Percentiles rank a stretch among this genome's conserved stretches.
These are phyloP conservation scores for Phytophthora pseudosyringae DNA, from an alignment of 352 stramenopile species.

Conservation along the genomic window DNA sequence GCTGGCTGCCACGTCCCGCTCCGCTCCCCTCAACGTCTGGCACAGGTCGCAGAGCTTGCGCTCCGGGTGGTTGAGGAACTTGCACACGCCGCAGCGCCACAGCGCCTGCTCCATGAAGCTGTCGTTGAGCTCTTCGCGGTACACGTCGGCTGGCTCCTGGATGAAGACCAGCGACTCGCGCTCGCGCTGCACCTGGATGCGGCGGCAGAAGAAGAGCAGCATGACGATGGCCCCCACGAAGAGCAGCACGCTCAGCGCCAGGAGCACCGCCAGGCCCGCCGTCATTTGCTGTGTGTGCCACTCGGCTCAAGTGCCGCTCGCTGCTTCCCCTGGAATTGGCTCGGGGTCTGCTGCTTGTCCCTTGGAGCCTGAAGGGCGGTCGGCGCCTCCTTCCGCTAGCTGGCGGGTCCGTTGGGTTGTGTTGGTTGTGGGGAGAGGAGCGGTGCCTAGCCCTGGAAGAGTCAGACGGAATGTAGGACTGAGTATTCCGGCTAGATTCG, in stretches of 20 bases:
- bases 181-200: constrained; percentile 43
- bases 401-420: constrained; percentile 25
- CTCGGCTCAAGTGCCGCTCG: background rate
- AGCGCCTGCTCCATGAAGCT: constrained; percentile 81
- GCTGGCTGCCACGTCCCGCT: constrained; percentile 50
- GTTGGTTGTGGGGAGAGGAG: constrained; percentile 19
- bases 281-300: constrained; percentile 26
- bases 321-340: background rate
- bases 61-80: constrained; percentile 90
- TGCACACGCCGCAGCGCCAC: constrained; percentile 89
- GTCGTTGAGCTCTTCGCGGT: constrained; percentile 85
- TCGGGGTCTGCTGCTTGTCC: background rate
- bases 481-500: constrained; percentile 21
- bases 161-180: constrained; percentile 58
- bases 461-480: constrained; percentile 20
- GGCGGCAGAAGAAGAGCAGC: constrained; percentile 54
- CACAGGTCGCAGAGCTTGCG: constrained; percentile 87
- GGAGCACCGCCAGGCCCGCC: constrained; percentile 42
- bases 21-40: constrained; percentile 68
- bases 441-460: constrained; percentile 31
- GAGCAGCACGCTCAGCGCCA: constrained; percentile 50
- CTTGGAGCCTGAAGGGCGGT: background rate
- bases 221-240: constrained; percentile 50
- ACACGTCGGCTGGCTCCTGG: constrained; percentile 66
- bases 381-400: background rate